Percentiles rank a stretch among this genome's conserved stretches.
Evolutionary conservation across 1,139 yeast species (phyloP).

Genomic region (Zhuliangozyma blackwelliae): DNA sequence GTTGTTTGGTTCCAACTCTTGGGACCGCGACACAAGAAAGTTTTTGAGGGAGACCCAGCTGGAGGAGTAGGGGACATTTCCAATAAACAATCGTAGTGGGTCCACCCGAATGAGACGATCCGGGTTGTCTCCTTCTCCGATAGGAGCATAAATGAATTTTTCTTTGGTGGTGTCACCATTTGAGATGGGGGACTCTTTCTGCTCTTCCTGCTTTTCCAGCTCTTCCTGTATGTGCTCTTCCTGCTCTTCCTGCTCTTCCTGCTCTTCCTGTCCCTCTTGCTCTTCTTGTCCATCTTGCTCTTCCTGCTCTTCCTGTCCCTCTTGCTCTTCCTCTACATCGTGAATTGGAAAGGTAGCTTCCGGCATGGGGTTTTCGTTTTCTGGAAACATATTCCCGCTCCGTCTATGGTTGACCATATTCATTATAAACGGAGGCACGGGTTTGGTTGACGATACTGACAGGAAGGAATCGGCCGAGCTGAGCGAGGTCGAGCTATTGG

Average conservation of each 20-base stretch:
- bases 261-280: not conserved
- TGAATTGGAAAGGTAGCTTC: too few relatives aligned
- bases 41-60: slow-evolving; percentile 55
- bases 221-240: slow-evolving; percentile 4
- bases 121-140: slow-evolving; percentile 31
- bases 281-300: slow-evolving; percentile 2
- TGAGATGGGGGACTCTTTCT: slow-evolving; percentile 10
- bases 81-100: slow-evolving; percentile 44
- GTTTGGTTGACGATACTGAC: too few relatives aligned
- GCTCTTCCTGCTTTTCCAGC: slow-evolving; percentile 32
- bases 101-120: slow-evolving; percentile 25
- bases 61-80: slow-evolving; percentile 55
- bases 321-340: slow-evolving; percentile 3
- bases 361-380: too few relatives aligned
- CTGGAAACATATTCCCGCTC: too few relatives aligned
- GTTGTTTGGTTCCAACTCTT: slow-evolving; percentile 23
- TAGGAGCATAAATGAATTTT: slow-evolving; percentile 18
- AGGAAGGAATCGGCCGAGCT: too few relatives aligned
- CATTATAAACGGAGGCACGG: too few relatives aligned
- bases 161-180: slow-evolving; percentile 22
- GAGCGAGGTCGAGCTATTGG: too few relatives aligned
- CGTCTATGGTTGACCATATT: too few relatives aligned
- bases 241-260: too few relatives aligned
- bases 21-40: slow-evolving; percentile 36
- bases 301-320: too few relatives aligned